Percentiles rank a stretch among this genome's conserved stretches.
phyloP scores from a whole-genome alignment of 306 rosid species.

The Prunus mongolica region DNA sequence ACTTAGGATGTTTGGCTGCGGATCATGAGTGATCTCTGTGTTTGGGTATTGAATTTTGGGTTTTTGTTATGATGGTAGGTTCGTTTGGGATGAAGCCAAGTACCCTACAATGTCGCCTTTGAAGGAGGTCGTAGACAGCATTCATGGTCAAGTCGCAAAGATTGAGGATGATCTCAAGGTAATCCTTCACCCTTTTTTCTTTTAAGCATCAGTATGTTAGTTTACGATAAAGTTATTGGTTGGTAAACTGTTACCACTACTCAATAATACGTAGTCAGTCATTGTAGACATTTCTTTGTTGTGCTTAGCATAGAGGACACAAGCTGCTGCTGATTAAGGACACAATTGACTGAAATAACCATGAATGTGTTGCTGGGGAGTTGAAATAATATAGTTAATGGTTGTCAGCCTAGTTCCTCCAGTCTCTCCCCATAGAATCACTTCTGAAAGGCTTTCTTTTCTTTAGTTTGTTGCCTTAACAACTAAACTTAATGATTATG shows the following conservation, averaged over 20 bases:
- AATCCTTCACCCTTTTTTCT: slow-evolving; percentile 5
- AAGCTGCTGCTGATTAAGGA: neutral
- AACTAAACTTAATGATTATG: neutral
- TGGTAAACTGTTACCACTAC: neutral
- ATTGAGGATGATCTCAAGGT: slow-evolving; percentile 97
- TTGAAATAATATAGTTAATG: neutral
- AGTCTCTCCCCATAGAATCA: neutral
- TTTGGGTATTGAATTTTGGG: slow-evolving; percentile 6
- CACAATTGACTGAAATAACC: neutral
- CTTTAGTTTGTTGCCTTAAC: neutral
- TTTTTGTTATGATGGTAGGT: slow-evolving; percentile 36
- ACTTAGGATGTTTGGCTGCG: slow-evolving; percentile 11
- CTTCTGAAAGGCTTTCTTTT: neutral
- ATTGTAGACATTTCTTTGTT: neutral
- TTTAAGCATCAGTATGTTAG: neutral
- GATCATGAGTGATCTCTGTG: neutral
- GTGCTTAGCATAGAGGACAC: neutral
- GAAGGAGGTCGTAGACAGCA: slow-evolving; percentile 67
- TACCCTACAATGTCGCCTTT: slow-evolving; percentile 84
- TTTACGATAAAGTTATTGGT: neutral
- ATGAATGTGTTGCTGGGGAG: neutral
- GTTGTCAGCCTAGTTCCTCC: neutral
- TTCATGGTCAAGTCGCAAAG: slow-evolving; percentile 81
- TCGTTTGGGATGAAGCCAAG: slow-evolving; percentile 95
- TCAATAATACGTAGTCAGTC: neutral